phyloP scores from a whole-genome alignment of 768 basidiomycete genomes.

The Auriscalpium microsporum region DNA sequence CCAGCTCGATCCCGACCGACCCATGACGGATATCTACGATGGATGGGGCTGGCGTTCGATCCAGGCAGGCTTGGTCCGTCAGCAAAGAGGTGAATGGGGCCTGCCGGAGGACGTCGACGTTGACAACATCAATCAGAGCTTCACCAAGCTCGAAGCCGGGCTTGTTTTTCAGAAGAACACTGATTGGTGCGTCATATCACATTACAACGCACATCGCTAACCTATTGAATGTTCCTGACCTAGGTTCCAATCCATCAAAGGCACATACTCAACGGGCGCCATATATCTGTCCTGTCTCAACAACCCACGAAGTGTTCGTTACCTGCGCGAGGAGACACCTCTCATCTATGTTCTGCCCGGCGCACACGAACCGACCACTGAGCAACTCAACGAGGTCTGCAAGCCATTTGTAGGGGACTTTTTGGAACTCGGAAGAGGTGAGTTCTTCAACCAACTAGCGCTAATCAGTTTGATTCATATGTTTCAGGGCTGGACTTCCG shows the following conservation, averaged over 20 bases:
- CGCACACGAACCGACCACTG: constrained; percentile 15
- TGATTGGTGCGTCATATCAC: constrained; percentile 14
- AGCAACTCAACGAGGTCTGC: constrained; percentile 9
- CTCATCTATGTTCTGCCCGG: constrained; percentile 18
- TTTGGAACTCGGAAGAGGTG: constrained; percentile 10
- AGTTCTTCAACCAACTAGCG: background rate
- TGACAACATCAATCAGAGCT: constrained; percentile 13
- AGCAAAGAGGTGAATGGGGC: constrained; percentile 7
- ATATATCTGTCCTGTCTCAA: constrained; percentile 19
- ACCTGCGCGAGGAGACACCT: constrained; percentile 16
- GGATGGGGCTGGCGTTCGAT: constrained; percentile 21
- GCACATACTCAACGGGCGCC: constrained; percentile 17
- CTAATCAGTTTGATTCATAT: background rate
- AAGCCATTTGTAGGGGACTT: constrained; percentile 8
- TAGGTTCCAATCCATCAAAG: constrained; percentile 18
- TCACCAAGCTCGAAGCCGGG: constrained; percentile 17
- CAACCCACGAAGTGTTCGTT: constrained; percentile 16
- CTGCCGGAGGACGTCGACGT: constrained; percentile 18
- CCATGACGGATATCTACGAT: constrained; percentile 19
- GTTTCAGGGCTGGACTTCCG: background rate
- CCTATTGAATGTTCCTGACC: background rate
- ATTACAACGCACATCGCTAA: background rate
- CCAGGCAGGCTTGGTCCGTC: constrained; percentile 17
- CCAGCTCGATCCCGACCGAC: constrained; percentile 5
- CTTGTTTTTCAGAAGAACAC: constrained; percentile 19